A percentile compares a stretch with the other conserved stretches of the same genome.
phyloP scores from a whole-genome alignment of 768 basidiomycete species.

The Crepidotus variabilis region DNA sequence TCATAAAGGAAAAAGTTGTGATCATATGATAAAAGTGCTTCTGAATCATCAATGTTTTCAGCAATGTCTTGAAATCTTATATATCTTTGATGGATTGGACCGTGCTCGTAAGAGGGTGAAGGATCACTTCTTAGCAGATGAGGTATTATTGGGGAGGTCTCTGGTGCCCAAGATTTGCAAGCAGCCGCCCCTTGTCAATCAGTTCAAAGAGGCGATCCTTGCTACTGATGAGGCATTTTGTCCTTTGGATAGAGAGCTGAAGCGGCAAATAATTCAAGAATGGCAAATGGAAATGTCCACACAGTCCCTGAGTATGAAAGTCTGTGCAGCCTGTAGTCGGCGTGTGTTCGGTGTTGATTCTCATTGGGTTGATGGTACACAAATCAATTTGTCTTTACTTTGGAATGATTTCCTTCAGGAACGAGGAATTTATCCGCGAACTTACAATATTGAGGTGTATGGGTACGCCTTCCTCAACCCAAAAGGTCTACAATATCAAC shows the following conservation, averaged over 20 bases:
- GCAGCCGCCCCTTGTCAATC: no score
- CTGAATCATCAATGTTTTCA: no score
- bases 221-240: no score
- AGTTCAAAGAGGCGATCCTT: no score
- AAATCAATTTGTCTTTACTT: background rate
- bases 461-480: background rate
- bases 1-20: no score
- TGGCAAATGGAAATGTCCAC: background rate
- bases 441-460: background rate
- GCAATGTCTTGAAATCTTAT: no score
- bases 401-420: background rate
- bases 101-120: no score
- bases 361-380: background rate
- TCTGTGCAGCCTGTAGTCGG: background rate
- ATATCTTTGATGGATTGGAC: no score
- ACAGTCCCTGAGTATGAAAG: background rate
- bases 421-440: background rate
- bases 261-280: background rate
- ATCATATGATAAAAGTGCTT: no score
- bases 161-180: no score
- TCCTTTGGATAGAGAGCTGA: background rate
- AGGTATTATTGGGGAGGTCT: no score
- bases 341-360: background rate
- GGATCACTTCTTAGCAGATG: no score
- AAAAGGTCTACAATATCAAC: background rate